Evolutionary conservation across 805 yeast species (phyloP).

Genomic region (Spathaspora hagerdaliae): DNA sequence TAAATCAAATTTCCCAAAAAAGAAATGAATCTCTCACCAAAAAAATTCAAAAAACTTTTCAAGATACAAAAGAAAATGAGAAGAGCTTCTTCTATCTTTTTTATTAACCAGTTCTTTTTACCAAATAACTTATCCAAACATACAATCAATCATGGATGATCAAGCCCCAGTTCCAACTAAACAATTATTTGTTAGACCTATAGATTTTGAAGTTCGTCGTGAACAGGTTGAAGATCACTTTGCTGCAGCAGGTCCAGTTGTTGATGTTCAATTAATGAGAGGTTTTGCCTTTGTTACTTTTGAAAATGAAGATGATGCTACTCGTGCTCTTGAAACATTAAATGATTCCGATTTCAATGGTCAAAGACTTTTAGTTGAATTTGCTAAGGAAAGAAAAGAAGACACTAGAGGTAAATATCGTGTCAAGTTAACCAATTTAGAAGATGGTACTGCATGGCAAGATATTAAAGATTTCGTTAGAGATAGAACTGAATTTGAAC

Average conservation of each 20-base stretch:
- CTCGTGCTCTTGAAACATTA: slow-evolving; percentile 45
- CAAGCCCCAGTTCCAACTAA: not conserved
- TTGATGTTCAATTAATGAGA: slow-evolving; percentile 66
- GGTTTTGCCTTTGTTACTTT: slow-evolving; percentile 91
- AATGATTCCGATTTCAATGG: slow-evolving; percentile 46
- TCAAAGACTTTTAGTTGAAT: slow-evolving; percentile 47
- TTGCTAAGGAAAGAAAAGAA: slow-evolving; percentile 52
- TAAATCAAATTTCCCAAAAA: not conserved
- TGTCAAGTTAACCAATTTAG: slow-evolving; percentile 64
- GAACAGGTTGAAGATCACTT: slow-evolving; percentile 70
- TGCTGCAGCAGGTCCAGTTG: slow-evolving; percentile 60
- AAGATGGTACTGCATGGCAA: slow-evolving; percentile 81
- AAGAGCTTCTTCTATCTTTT: not conserved
- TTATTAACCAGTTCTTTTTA: not conserved
- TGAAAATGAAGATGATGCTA: slow-evolving; percentile 56
- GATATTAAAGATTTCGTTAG: slow-evolving; percentile 87
- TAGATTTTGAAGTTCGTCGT: slow-evolving; percentile 45
- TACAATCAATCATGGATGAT: slow-evolving; percentile 2
- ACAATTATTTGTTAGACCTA: slow-evolving; percentile 57
- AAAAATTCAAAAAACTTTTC: not conserved
- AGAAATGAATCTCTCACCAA: not conserved
- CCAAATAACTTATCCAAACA: not conserved
- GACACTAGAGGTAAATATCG: slow-evolving; percentile 71
- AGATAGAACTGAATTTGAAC: slow-evolving; percentile 61
- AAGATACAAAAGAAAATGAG: not conserved